These are phyloP conservation scores for Coffea eugenioides DNA, from an alignment of 257 asterid species.

Conservation along the genomic window DNA sequence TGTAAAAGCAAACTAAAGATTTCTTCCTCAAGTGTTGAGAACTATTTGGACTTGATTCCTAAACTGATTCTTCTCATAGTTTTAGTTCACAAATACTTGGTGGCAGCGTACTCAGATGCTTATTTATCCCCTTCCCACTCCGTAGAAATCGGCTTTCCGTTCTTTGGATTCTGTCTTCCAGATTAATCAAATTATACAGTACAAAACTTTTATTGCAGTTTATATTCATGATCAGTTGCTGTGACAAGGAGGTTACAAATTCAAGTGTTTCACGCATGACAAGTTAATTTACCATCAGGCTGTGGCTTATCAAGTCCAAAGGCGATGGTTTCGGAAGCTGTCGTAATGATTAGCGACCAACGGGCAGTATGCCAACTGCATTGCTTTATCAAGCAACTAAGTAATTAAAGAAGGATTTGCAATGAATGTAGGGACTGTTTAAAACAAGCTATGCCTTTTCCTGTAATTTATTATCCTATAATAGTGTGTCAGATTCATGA, in stretches of 20 bases:
- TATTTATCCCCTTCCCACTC: constrained; percentile 7
- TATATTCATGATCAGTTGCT: not conserved
- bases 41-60: constrained; percentile 22
- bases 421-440: constrained; percentile 4
- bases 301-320: not conserved
- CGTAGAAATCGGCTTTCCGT: constrained; percentile 11
- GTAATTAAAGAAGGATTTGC: not conserved
- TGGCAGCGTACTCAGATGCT: constrained; percentile 15
- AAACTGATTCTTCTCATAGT: constrained; percentile 8
- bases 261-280: not conserved
- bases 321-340: constrained; percentile 4
- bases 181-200: not conserved
- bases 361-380: not conserved
- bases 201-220: not conserved
- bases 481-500: not conserved
- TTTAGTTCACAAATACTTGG: constrained; percentile 12
- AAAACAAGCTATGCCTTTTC: not conserved
- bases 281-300: not conserved
- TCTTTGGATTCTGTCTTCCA: not conserved
- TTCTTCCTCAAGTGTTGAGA: constrained; percentile 22
- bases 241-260: not conserved
- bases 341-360: not conserved
- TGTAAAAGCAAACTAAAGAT: constrained; percentile 22
- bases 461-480: not conserved
- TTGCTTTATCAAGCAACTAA: not conserved